Base-by-base conservation (phyloP, 2,329 filamentous ascomycete species). In the Cryphonectria carpinicola region DNA sequence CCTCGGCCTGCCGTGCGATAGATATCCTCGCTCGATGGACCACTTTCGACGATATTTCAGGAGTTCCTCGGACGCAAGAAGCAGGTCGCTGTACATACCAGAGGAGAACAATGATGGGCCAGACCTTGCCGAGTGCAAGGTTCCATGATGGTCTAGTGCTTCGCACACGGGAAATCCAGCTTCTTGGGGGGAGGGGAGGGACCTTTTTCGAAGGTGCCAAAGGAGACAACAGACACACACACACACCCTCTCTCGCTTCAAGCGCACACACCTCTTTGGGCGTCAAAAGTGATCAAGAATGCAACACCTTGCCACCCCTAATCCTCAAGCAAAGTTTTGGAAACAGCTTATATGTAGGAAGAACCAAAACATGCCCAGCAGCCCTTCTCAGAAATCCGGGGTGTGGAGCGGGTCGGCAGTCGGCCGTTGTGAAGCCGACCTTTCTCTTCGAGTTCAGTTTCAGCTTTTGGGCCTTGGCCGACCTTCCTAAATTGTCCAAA, bases 401-500 rank as follows among this genome's bases (percentile, higher is more conserved):
- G 35, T 22, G 58, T 61, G 28, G 58, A 35, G 35, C 32, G 10
- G 6, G 58, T 61, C 58, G 58, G 58, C 32, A 61, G 17, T 61
- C 58, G 58, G 58, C 22, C 32, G 58, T 61, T 61, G 35, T 13
- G 32, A 39, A n/a, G 35, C 63, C 63, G 63, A 65, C 63, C 63
- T 65, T 65, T 65, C 63, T 65, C 17, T 39, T 61, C 58, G 35
- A 39, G 58, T 39, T 32, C 25, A 32, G 54, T 22, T 35, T 35
- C 32, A 14, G 28, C 32, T 61, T 61, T 17, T 43, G 6, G n/a
- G 13, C 39, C n/a, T 35, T 49, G 25, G 17, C 61, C 14, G 63
- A 65, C 63, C 63, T 65, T 46, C 63, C 63, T 49, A 52, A 65
- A 52, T 19, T 11, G 43, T 65, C 28, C 39, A 35, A 58, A 58